phyloP scores from a whole-genome alignment of 1,139 yeast genomes.

The Scheffersomyces insectosa region DNA sequence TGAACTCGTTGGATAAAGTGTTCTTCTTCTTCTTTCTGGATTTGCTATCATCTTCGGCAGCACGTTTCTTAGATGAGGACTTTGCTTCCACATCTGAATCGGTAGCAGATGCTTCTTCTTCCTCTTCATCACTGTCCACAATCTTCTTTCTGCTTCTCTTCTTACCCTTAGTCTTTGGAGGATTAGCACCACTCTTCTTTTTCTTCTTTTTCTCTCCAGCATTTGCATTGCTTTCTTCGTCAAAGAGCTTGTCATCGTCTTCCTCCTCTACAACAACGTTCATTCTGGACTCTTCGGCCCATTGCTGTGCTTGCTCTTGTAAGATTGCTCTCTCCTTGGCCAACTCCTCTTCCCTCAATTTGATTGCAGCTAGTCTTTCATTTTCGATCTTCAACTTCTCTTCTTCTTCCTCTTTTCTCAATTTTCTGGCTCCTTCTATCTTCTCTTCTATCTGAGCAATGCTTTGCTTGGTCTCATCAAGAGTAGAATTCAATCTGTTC shows the following conservation, averaged over 20 bases:
- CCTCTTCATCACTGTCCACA: constrained; percentile 23
- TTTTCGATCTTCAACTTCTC: constrained; percentile 37
- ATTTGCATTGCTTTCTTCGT: constrained; percentile 24
- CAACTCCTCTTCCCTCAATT: constrained; percentile 50
- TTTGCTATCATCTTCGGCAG: constrained; percentile 18
- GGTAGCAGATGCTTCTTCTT: constrained; percentile 10
- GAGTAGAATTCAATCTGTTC: constrained; percentile 67
- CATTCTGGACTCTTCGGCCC: constrained; percentile 63
- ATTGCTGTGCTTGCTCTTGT: constrained; percentile 80
- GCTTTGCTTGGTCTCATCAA: constrained; percentile 71
- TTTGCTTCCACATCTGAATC: constrained; percentile 16
- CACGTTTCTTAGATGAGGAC: constrained; percentile 17
- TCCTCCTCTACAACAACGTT: constrained; percentile 35
- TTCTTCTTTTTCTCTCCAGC: constrained; percentile 19
- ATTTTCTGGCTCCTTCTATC: constrained; percentile 70
- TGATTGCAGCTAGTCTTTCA: constrained; percentile 41
- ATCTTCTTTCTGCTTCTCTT: constrained; percentile 22
- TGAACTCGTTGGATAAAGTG: constrained; percentile 48
- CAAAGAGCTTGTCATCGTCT: constrained; percentile 29
- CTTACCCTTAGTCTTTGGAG: constrained; percentile 6
- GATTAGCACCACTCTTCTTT: constrained; percentile 18
- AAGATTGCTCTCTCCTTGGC: constrained; percentile 69
- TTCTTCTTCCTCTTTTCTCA: constrained; percentile 59
- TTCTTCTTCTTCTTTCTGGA: constrained; percentile 21
- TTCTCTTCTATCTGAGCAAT: constrained; percentile 60